Evolutionary conservation across 345 rosid species (phyloP), one percentile per base, ranked within the genome.

Genomic region (Linum tenue): DNA sequence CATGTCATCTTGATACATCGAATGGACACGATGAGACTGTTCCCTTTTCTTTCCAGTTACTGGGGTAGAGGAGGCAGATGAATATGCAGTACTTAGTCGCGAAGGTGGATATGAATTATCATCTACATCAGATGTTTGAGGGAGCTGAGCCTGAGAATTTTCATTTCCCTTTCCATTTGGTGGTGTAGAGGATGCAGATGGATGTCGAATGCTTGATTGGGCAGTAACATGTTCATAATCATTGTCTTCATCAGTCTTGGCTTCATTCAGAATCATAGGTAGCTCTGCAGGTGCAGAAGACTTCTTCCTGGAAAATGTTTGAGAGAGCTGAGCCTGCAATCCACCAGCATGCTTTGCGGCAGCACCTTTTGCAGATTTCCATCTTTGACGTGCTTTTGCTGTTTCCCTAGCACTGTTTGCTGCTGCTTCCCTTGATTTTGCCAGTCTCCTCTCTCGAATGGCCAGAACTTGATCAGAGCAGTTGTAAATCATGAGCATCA

Each of bases 371-470:
- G 92, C 96, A 68, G 73, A 50, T 77, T 80, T 81, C 99, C 99
- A 90, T 78, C 77, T 84, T 67, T 85, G 89, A 48, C 79, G 85
- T 40, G 96, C 95, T 76, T 73, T 84, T 40, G 87, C 91, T 61
- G 82, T 84, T 80, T 83, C 85, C 65, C 77, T 78, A 60, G 84
- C 86, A 67, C 76, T 83, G 75, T 73, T 85, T 59, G 88, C 97
- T 0, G 97, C 96, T 67, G 96, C 83, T 72, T 88, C 96, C 69
- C 97, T 85, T 65, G 96, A 82, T 66, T 90, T 86, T 5, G 97
- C 87, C 43, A 77, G 72, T 69, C 95, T 82, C 64, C 87, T 85
- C 62, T 89, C 92, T 72, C 95, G 83, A 37, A 82, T 84, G 39
- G 84, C 72, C 39, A 90, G 78, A 67, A 94, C 83, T 81, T 90